Evolutionary conservation across 2,329 filamentous ascomycete genomes (phyloP).

Genomic region (Lachnellula occidentalis): DNA sequence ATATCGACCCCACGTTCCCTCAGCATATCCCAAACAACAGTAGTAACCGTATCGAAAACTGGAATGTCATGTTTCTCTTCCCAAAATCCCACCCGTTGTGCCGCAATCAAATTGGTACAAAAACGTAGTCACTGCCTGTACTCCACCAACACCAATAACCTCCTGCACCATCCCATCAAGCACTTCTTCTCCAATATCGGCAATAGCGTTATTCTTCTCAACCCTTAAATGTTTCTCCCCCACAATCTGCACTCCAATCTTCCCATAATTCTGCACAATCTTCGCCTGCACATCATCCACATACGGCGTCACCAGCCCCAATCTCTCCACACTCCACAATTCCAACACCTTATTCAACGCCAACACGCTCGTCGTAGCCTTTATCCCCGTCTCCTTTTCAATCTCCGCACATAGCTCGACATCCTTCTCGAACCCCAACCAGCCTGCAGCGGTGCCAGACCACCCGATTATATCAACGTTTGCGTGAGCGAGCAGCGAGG

Average conservation of each 20-base stretch:
- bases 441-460: constrained; percentile 35
- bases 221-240: constrained; percentile 32
- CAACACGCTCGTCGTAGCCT: constrained; percentile 37
- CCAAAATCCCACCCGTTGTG: constrained; percentile 35
- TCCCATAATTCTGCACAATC: constrained; percentile 34
- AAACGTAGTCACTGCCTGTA: constrained; percentile 35
- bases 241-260: constrained; percentile 31
- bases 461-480: constrained; percentile 36
- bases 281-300: constrained; percentile 35
- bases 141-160: constrained; percentile 21
- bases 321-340: constrained; percentile 22
- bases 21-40: constrained; percentile 39
- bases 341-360: constrained; percentile 35
- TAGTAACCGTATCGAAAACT: constrained; percentile 39
- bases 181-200: constrained; percentile 31
- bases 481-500: constrained; percentile 34
- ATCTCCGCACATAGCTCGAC: constrained; percentile 35
- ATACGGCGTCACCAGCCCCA: constrained; percentile 40
- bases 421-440: constrained; percentile 38
- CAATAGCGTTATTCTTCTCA: constrained; percentile 36
- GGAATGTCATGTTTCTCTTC: constrained; percentile 33
- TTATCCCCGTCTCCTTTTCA: constrained; percentile 33
- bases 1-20: constrained; percentile 30
- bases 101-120: constrained; percentile 40
- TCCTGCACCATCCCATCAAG: constrained; percentile 21